Conservation (phyloP, 2,329 filamentous ascomycete genomes). For the Myriosclerotinia scirpicola region DNA sequence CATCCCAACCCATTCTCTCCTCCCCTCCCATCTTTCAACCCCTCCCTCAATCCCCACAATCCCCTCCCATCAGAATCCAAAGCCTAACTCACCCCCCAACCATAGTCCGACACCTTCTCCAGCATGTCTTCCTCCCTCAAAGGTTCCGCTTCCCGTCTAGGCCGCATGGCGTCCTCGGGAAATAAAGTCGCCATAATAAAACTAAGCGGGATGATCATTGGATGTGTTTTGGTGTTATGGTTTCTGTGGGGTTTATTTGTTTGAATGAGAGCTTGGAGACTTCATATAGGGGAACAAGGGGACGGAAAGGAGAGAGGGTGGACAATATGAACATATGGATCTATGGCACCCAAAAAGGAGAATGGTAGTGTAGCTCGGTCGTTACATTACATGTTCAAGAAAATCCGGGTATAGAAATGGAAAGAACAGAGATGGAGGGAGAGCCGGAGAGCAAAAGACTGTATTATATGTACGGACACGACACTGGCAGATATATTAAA, state of each 20-base stretch:
- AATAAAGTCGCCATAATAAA: slow-evolving; percentile 92
- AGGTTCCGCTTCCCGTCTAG: slow-evolving; percentile 77
- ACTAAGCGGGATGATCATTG: slow-evolving; percentile 79
- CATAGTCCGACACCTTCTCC: slow-evolving; percentile 84
- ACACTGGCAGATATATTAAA: slow-evolving; percentile 29
- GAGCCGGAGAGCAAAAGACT: slow-evolving; percentile 21
- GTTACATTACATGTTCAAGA: neutral
- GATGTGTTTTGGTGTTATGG: slow-evolving; percentile 70
- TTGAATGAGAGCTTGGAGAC: slow-evolving; percentile 23
- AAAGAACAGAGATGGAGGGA: slow-evolving; percentile 1
- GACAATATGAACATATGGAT: neutral
- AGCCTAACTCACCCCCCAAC: neutral
- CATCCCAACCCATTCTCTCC: neutral
- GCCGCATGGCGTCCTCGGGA: slow-evolving; percentile 85
- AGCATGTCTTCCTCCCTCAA: slow-evolving; percentile 80
- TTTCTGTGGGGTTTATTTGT: slow-evolving; percentile 45
- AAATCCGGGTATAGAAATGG: neutral
- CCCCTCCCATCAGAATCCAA: neutral
- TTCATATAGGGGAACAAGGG: neutral
- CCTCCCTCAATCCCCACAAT: neutral
- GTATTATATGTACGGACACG: slow-evolving; percentile 30
- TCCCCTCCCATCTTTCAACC: neutral
- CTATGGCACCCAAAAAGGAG: neutral
- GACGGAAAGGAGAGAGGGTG: neutral
- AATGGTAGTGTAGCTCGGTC: neutral